Conservation (phyloP, 352 stramenopile genomes). For the Phytophthora capsici region DNA sequence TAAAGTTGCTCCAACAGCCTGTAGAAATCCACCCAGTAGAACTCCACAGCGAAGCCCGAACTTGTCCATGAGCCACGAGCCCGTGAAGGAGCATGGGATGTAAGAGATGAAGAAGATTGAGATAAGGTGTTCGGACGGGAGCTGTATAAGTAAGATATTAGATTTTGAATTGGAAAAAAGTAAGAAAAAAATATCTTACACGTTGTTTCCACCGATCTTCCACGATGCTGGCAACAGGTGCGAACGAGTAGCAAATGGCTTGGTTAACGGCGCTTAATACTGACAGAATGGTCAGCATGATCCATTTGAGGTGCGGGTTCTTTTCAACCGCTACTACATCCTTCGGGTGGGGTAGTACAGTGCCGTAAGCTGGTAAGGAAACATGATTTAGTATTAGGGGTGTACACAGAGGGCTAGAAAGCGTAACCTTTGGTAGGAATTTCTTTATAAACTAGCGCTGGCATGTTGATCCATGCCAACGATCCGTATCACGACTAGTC, state of each 20-base stretch:
- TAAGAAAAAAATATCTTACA: conserved; percentile 20
- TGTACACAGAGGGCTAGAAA: too few species aligned
- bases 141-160: conserved; percentile 19
- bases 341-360: neutral
- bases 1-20: conserved; percentile 51
- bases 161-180: neutral
- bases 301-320: conserved; percentile 46
- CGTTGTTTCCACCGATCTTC: conserved; percentile 59
- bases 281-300: conserved; percentile 69
- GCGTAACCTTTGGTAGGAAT: too few species aligned
- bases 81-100: conserved; percentile 73
- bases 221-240: conserved; percentile 60
- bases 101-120: conserved; percentile 80
- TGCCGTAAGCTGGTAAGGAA: neutral
- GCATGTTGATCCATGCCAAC: too few species aligned
- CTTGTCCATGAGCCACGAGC: conserved; percentile 79
- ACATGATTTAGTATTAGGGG: neutral
- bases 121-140: conserved; percentile 71
- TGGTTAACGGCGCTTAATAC: conserved; percentile 66
- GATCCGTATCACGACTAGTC: too few species aligned
- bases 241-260: conserved; percentile 78
- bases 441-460: too few species aligned
- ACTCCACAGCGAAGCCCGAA: conserved; percentile 61
- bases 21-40: conserved; percentile 56
- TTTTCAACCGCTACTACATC: neutral